A percentile compares a stretch with the other conserved stretches of the same genome.
phyloP scores from a whole-genome alignment of 352 stramenopile genomes.

The Thraustotheca clavata region DNA sequence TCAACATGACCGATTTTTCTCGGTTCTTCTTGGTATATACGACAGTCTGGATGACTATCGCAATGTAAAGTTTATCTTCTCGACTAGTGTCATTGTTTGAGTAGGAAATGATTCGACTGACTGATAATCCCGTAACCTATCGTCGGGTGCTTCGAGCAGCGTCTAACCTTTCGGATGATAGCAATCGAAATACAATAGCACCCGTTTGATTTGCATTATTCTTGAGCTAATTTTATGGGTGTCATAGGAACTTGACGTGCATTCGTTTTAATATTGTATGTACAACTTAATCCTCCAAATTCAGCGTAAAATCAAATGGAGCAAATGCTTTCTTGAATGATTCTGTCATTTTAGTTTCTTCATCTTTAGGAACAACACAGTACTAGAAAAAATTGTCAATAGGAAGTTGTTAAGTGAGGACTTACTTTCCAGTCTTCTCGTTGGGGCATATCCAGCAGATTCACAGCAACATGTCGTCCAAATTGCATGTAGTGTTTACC shows the following conservation, averaged over 20 bases:
- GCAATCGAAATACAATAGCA: too few species aligned
- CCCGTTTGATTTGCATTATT: neutral
- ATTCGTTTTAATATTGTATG: too few species aligned
- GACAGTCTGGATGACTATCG: slow-evolving; percentile 60
- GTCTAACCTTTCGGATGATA: neutral
- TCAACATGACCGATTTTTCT: slow-evolving; percentile 84
- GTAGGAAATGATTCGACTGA: slow-evolving; percentile 13
- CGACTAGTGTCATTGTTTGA: neutral
- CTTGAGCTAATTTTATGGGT: too few species aligned
- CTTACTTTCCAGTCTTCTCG: slow-evolving; percentile 61
- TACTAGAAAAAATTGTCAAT: slow-evolving; percentile 23
- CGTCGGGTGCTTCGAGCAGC: slow-evolving; percentile 1
- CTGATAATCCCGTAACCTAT: neutral
- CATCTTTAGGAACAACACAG: slow-evolving; percentile 61
- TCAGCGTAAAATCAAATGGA: slow-evolving; percentile 59
- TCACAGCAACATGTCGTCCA: slow-evolving; percentile 52
- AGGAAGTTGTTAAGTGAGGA: neutral
- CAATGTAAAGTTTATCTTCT: slow-evolving; percentile 27
- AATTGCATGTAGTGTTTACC: slow-evolving; percentile 82
- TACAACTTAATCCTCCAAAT: too few species aligned
- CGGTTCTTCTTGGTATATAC: slow-evolving; percentile 71
- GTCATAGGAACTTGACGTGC: too few species aligned
- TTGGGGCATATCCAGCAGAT: slow-evolving; percentile 49
- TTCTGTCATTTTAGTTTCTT: slow-evolving; percentile 59
- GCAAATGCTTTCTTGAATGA: slow-evolving; percentile 56